Base-by-base conservation (phyloP, 176 grass and related monocot genomes). In the Ensete ventricosum region DNA sequence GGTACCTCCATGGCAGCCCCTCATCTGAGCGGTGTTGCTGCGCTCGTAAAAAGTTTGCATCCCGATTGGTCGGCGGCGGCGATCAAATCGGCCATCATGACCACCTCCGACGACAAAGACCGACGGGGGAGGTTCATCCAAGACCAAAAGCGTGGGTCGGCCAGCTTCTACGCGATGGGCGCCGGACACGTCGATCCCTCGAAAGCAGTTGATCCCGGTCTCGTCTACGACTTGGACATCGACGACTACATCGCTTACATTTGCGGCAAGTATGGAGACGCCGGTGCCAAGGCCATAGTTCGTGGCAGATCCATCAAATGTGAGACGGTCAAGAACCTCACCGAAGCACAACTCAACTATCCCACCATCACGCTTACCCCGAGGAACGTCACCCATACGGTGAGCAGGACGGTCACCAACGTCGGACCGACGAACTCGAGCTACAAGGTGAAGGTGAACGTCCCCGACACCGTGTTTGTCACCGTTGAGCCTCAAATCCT, bases 1-100 rank as follows among this genome's bases (percentile, higher is more conserved):
- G 94, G 94, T 14, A 97, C 94, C 19, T 97, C 94, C 81, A 97
- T 93, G 90, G 87, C 94, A 11, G 43, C 66, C 2, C 66, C 66
- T 43, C 66, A 69, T 48, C 27, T 69, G 11, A 49, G 27, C 29
- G 66, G 66, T 2, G 3, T 48, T 1, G 66, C 29, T 0, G 66
- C 66, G 4, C 29, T 69, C 11, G 13, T 69, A 8, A 69, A 69
- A 48, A 48, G 29, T 4, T 4, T 49, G 2, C 66, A 69, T 43
- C 66, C 66, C 11, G 29, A 69, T 3, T 69, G 66, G 66, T 69
- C 66, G 25, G 25, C 66, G 3, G 66, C 66, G 11, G 66, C 27
- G 2, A 69, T 69, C 25, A 69, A 48, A 14, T 69, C 66, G 0
- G 66, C 66, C 1, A 69, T 69, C 66, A 69, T 69, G 24, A 69